These are phyloP conservation scores for Aethionema arabicum DNA, from an alignment of 345 rosid genomes.

Conservation along the genomic window DNA sequence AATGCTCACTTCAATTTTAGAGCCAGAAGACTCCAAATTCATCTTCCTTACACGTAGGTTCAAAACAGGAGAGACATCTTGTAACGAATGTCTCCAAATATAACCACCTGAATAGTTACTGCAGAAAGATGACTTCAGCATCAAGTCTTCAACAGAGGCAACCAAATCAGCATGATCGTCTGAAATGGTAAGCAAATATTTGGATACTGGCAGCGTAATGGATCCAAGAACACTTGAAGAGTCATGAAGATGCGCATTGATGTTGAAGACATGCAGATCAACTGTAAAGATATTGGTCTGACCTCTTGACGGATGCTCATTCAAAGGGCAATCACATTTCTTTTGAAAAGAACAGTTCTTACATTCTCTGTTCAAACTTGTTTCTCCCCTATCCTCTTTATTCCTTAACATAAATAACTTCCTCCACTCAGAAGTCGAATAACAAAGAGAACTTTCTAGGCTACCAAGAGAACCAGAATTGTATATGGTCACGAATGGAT, in stretches of 20 bases:
- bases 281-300: constrained; percentile 36
- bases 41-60: constrained; percentile 65
- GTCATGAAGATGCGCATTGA: constrained; percentile 80
- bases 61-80: constrained; percentile 58
- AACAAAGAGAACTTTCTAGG: constrained; percentile 53
- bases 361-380: constrained; percentile 38
- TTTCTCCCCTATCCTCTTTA: constrained; percentile 38
- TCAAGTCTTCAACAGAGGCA: constrained; percentile 64
- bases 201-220: constrained; percentile 51
- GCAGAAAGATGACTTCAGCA: constrained; percentile 68
- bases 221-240: constrained; percentile 70
- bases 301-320: constrained; percentile 34
- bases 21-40: constrained; percentile 42
- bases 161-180: constrained; percentile 58
- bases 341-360: constrained; percentile 25
- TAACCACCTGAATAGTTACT: constrained; percentile 48
- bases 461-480: constrained; percentile 52
- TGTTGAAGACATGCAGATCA: constrained; percentile 52
- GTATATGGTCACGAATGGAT: constrained; percentile 60
- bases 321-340: constrained; percentile 28
- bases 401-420: constrained; percentile 44
- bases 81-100: constrained; percentile 66
- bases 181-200: constrained; percentile 44
- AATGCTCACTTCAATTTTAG: constrained; percentile 72
- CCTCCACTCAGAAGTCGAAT: constrained; percentile 59